Conservation (phyloP, 495 filamentous ascomycete species). For the Neurospora sp. region DNA sequence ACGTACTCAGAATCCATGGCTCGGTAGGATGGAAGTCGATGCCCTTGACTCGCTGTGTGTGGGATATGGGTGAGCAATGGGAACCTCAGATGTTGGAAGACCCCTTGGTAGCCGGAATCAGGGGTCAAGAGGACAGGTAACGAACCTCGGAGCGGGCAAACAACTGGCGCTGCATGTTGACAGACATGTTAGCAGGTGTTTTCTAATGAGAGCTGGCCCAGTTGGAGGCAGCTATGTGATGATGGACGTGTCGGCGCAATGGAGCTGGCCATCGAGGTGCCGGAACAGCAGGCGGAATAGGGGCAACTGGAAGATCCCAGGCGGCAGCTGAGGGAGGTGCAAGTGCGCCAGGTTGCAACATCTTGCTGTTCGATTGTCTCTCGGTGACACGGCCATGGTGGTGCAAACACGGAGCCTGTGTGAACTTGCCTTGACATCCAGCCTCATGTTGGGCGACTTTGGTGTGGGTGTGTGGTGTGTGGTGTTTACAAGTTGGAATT, state of each 20-base stretch:
- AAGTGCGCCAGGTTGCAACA: constrained; percentile 1
- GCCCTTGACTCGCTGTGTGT: constrained; percentile 85
- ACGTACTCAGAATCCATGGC: constrained; percentile 79
- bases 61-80: constrained; percentile 2
- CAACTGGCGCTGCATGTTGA: constrained; percentile 27
- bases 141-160: constrained; percentile 26
- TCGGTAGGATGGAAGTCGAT: constrained; percentile 96
- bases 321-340: constrained; percentile 3
- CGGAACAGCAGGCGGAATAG: not conserved
- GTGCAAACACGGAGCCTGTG: constrained; percentile 3
- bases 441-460: constrained; percentile 55
- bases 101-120: constrained; percentile 11
- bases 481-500: not conserved
- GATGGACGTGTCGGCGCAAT: constrained; percentile 5
- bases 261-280: not conserved
- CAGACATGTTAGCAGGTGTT: constrained; percentile 15
- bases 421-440: constrained; percentile 78
- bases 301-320: constrained; percentile 8
- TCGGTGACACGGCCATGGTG: constrained; percentile 4
- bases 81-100: not conserved
- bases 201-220: not conserved
- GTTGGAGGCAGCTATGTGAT: not conserved
- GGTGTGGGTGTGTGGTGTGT: not conserved
- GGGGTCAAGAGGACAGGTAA: constrained; percentile 69
- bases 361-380: constrained; percentile 8